Percentiles rank a stretch among this genome's conserved stretches.
phyloP scores from a whole-genome alignment of 139 green algal species.

The Coccomyxa sp. region DNA sequence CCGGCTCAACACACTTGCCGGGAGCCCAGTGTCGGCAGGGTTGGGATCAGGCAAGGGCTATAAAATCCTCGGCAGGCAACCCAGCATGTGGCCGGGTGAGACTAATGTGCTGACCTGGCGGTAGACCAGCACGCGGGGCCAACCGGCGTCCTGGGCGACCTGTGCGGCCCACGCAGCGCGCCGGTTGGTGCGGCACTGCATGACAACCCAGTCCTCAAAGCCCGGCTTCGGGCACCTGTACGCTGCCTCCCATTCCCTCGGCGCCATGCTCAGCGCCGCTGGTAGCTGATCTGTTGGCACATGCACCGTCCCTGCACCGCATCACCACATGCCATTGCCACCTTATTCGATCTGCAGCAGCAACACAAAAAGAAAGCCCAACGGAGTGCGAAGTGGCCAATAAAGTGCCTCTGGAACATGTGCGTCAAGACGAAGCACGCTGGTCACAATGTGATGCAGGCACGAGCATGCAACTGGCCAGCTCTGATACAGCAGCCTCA shows the following conservation, averaged over 20 bases:
- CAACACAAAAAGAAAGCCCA: no score
- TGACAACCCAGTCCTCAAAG: constrained; percentile 36
- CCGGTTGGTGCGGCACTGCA: constrained; percentile 50
- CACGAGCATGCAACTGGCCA: no score
- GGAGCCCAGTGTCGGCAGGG: no score
- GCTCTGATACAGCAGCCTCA: background rate
- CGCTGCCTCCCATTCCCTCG: constrained; percentile 28
- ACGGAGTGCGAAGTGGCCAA: no score
- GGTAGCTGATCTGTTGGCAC: constrained; percentile 45
- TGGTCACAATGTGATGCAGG: no score
- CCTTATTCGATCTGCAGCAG: no score
- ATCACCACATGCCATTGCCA: background rate
- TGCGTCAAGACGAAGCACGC: no score
- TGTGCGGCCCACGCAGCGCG: constrained; percentile 62
- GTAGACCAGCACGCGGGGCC: constrained; percentile 31
- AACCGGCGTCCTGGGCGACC: constrained; percentile 46
- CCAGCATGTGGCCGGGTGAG: no score
- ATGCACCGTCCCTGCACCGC: constrained; percentile 20
- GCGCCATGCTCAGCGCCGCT: constrained; percentile 31
- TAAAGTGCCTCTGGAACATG: no score
- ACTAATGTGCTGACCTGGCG: constrained; percentile 3
- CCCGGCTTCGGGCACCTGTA: constrained; percentile 54
- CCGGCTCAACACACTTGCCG: no score
- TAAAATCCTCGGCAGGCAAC: no score
- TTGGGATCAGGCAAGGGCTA: no score